A percentile compares a stretch with the other conserved stretches of the same genome.
Conservation (phyloP, 331 rosid genomes). For the Malus hybrid region DNA sequence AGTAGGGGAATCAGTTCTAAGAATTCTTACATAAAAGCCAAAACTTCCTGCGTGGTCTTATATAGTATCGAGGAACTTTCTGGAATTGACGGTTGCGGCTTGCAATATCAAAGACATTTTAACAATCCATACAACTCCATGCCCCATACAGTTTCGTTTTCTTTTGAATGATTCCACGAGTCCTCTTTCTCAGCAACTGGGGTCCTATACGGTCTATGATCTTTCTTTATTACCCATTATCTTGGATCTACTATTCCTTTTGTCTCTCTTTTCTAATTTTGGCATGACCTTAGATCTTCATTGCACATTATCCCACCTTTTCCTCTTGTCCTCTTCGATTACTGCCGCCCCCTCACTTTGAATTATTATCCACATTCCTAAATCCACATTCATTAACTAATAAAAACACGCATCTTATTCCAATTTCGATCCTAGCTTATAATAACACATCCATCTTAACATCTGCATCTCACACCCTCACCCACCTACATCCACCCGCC, state of each 20-base stretch:
- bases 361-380: neutral
- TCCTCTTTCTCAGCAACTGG: neutral
- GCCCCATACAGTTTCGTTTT: neutral
- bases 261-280: neutral
- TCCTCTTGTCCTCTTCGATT: neutral
- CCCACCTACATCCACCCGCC: neutral
- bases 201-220: neutral
- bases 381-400: neutral
- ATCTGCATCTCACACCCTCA: neutral
- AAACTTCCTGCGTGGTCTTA: neutral
- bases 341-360: neutral
- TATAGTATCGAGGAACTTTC: neutral
- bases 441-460: neutral
- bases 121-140: neutral
- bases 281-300: neutral
- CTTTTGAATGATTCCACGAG: neutral
- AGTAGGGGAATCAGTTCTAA: neutral
- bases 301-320: neutral
- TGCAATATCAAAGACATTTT: neutral
- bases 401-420: neutral
- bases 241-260: neutral
- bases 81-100: neutral
- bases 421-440: neutral
- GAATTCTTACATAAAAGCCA: neutral
- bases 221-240: neutral